A percentile compares a stretch with the other conserved stretches of the same genome.
phyloP scores from a whole-genome alignment of 2,329 filamentous ascomycete genomes.

The Claviceps monticola region DNA sequence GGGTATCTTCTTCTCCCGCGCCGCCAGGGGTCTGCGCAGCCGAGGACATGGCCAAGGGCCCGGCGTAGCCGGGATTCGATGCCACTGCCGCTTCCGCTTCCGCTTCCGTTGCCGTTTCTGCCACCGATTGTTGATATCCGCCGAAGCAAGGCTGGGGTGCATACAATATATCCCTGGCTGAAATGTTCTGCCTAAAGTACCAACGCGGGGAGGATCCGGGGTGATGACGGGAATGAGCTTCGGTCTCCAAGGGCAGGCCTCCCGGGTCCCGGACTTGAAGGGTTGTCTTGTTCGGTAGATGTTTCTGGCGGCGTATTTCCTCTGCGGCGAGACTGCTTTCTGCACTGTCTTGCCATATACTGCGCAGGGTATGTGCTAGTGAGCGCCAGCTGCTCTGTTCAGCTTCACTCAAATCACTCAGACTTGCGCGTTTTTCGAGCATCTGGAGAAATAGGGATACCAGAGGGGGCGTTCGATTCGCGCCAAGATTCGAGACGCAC shows the following conservation, averaged over 20 bases:
- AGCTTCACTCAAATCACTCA: slow-evolving; percentile 16
- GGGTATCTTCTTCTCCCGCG: not conserved
- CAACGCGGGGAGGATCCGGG: too few relatives aligned
- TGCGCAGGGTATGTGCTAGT: slow-evolving; percentile 14
- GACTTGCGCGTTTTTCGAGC: slow-evolving; percentile 17
- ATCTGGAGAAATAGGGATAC: slow-evolving; percentile 20
- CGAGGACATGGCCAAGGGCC: not conserved
- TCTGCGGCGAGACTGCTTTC: not conserved
- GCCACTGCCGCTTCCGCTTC: not conserved
- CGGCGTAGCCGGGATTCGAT: not conserved
- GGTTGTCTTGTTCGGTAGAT: too few relatives aligned
- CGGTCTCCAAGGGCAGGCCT: too few relatives aligned
- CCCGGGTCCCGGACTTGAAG: too few relatives aligned
- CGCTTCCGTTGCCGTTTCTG: not conserved
- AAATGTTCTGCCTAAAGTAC: too few relatives aligned
- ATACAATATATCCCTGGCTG: too few relatives aligned
- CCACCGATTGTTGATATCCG: not conserved
- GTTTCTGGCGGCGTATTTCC: not conserved
- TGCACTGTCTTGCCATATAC: slow-evolving; percentile 2
- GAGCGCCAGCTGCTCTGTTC: slow-evolving; percentile 20
- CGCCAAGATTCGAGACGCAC: slow-evolving; percentile 19
- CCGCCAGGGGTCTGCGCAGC: not conserved
- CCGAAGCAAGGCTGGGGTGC: too few relatives aligned
- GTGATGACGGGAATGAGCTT: too few relatives aligned
- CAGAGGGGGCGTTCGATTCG: slow-evolving; percentile 20